Evolutionary conservation across 495 filamentous ascomycete species (phyloP), one percentile per base, ranked within the genome.

Genomic region (Penicillium odoratum): DNA sequence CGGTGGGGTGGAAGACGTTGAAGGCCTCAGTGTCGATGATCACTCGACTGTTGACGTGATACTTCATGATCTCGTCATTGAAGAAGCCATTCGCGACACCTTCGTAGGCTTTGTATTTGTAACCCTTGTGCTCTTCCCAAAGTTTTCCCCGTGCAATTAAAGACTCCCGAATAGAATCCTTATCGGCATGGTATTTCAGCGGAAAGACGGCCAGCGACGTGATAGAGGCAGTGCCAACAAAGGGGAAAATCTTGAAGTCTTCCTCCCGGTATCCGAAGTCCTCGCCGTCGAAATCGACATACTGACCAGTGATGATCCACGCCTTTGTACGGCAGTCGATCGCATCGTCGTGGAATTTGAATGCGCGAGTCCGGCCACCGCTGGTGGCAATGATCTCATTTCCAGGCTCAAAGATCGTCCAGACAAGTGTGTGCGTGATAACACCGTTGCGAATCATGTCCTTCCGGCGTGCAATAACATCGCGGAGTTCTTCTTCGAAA

Each of bases 201-300:
- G 88, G 88, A 58, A 78, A 88, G 0, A 75, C 74, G 7, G 78
- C 65, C 15, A 90, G 76, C 1, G 75, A 69, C 1, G 67, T 80
- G 63, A 90, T 86, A 25, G 78, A 70, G 18, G 62, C 72, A 29
- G 84, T 86, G 16, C 87, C 88, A 21, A 71, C 64, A 61, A 84
- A 90, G 18, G 62, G 53, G 26, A 61, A 61, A 29, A 90, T 80
- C 18, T 59, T 56, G 48, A 83, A 75, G 4, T 60, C 58, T 18
- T 76, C 59, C 44, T 69, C 66, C 34, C 64, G 63, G 7, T 73
- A 74, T 8, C 87, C 85, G 55, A 88, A 88, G 0, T 69, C 70
- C 7, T 77, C 75, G 11, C 88, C 88, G 52, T 87, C 78, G 51
- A 77, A 87, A 51, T 88, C 83, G 45, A 89, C 74, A 55, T 81